Base-by-base conservation (phyloP, 768 basidiomycete genomes). In the Termitomyces sp. region DNA sequence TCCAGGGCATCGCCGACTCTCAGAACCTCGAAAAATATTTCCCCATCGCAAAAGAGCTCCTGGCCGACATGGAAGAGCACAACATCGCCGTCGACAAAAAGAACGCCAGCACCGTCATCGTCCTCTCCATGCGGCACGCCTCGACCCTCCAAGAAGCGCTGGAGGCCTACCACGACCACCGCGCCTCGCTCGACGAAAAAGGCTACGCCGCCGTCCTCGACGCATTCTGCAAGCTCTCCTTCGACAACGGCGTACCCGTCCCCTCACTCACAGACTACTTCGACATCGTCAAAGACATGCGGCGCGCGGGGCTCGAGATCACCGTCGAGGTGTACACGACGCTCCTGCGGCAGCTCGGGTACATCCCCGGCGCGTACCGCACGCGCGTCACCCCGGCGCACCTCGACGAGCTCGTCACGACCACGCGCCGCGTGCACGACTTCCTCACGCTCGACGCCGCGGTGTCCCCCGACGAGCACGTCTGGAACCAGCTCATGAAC, bases 401-500 rank as follows among this genome's bases (percentile, higher is more conserved):
- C 12, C 61, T 64, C 26, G 65, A 71, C 56, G 67, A 75, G 30
- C 73, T 88, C 20, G 69, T 82, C 12, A 70, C 67, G 5, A 74
- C 78, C n/a, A 78, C 88, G 44, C 82, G 84, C 26, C 82, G 85
- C 9, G 78, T 87, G 8, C 92, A 95, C 69, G 83, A 89, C 60
- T 76, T 84, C 57, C 78, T 96, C 67, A 87, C 85, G n/a, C 77
- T 95, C 44, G 92, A 95, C 66, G 78, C 88, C 14, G 79, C 83
- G n/a, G 72, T 95, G 58, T 80, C 86, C 9, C 88, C 92, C 2
- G 88, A 93, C 50, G 69, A 76, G 9, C 71, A 76, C 3, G 77
- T 93, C 13, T 87, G 89, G 81, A 95, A 94, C 68, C 84, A 91
- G 66, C 75, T 97, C 61, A 92, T 97, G 89, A 84, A 92, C 70